Evolutionary conservation across 305 asterid species (phyloP).

Genomic region (Ajuga reptans): DNA sequence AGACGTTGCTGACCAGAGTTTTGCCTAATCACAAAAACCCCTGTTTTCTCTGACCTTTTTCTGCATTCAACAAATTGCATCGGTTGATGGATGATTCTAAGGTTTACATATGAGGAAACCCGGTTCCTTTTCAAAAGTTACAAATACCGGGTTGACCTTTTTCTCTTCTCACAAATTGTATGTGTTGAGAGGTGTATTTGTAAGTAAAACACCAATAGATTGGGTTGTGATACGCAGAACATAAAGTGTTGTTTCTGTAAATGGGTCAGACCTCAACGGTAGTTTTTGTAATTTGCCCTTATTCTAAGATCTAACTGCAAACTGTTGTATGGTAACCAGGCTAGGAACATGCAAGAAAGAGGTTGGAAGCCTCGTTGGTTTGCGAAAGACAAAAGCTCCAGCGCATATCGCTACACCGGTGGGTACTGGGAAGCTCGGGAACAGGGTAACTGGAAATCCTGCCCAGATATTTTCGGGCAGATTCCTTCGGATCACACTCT

Average conservation of each 20-base stretch:
- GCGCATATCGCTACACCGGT: conserved; percentile 51
- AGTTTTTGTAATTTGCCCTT: neutral
- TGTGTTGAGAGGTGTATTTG: too few species aligned
- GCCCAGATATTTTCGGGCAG: conserved; percentile 92
- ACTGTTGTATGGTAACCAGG: conserved; percentile 32
- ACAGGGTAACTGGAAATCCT: conserved; percentile 62
- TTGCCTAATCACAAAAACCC: too few species aligned
- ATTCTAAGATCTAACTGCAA: neutral
- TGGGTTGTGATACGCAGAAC: neutral
- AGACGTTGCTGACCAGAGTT: too few species aligned
- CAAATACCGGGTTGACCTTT: too few species aligned
- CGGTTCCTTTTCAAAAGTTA: too few species aligned
- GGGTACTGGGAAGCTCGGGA: conserved; percentile 98
- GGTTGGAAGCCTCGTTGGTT: conserved; percentile 97
- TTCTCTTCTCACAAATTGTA: too few species aligned
- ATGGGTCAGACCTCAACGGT: neutral
- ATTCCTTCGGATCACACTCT: conserved; percentile 47
- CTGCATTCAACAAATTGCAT: too few species aligned
- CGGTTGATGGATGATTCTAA: too few species aligned
- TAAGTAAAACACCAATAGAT: too few species aligned
- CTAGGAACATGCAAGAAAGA: conserved; percentile 88
- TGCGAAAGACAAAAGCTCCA: conserved; percentile 50
- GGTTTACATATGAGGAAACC: too few species aligned
- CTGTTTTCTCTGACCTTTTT: too few species aligned
- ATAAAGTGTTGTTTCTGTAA: too few species aligned